Evolutionary conservation across 805 yeast genomes (phyloP), one percentile per base, ranked within the genome.

Genomic region (Wickerhamomyces subpelliculosus): DNA sequence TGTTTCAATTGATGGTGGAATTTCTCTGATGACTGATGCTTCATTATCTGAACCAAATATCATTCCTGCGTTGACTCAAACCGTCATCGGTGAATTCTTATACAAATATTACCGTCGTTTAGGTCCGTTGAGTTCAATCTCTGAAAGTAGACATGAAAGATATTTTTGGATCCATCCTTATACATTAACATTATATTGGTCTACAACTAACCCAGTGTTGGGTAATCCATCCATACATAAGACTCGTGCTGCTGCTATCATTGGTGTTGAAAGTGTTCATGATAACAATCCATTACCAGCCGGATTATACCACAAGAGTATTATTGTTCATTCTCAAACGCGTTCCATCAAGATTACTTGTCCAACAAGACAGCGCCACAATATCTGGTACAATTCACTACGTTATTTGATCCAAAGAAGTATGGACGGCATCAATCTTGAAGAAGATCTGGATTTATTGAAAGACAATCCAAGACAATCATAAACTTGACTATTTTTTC

Each of bases 81-180:
- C 93, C 4, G 88, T 90, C 32, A 84, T 89, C 58, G 98, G 98
- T 37, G 97, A 90, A 56, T 85, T 78, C 47, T 65, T 89, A 41
- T 80, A 72, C 73, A 90, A 90, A 60, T 89, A 89, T 57, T 85
- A 81, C 57, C 78, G 93, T 41, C 77, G 78, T 43, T 61, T 83
- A 37, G 89, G 89, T 2, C 82, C 88, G 13, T 67, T 85, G 35
- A 80, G 86, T 27, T 60, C 70, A 8, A 70, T 86, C 17, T 74
- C 90, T 0, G 93, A 87, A 36, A 73, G 75, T 30, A 74, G 96
- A 42, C 98, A 90, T 55, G 93, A 84, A 54, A 73, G 97, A 47
- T 90, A 77, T 64, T 90, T 90, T 71, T 93, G 97, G 97, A 76
- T 93, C 32, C 95, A 90, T 61, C 97, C 98, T 4, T 89, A 89